These are phyloP conservation scores for Pulveroboletus sp. DNA, from an alignment of 768 basidiomycete genomes.

Conservation along the genomic window DNA sequence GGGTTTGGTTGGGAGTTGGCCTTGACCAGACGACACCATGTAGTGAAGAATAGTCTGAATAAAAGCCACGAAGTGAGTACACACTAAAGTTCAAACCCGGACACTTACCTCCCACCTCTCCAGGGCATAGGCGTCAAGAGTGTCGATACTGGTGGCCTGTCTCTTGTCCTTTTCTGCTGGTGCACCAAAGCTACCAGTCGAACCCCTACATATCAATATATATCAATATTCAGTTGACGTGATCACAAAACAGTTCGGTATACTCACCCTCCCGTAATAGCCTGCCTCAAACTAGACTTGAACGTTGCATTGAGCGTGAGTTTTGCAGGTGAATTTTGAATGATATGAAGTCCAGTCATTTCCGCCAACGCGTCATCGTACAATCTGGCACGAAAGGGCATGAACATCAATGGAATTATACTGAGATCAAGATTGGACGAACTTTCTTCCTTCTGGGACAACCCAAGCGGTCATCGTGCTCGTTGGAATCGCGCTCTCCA, in stretches of 20 bases:
- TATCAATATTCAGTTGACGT: conserved; percentile 3
- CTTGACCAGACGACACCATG: conserved; percentile 92
- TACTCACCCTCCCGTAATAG: conserved; percentile 83
- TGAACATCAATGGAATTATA: not conserved
- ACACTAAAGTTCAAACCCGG: not conserved
- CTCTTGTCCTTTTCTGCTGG: conserved; percentile 66
- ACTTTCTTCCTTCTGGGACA: conserved; percentile 70
- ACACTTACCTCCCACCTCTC: conserved; percentile 84
- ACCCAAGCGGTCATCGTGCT: conserved; percentile 78
- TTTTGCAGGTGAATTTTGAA: conserved; percentile 58
- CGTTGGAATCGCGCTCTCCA: conserved; percentile 69
- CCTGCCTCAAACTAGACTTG: conserved; percentile 76
- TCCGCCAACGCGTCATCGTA: conserved; percentile 69
- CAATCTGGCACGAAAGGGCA: conserved; percentile 48
- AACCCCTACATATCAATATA: conserved; percentile 47
- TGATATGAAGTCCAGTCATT: conserved; percentile 66
- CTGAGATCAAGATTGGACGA: conserved; percentile 19
- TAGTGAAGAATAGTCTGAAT: conserved; percentile 90
- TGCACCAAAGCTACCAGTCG: conserved; percentile 81
- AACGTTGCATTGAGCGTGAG: conserved; percentile 71
- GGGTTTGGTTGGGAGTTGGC: conserved; percentile 71
- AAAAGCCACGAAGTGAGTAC: not conserved
- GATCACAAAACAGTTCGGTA: conserved; percentile 1
- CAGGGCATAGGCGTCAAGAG: conserved; percentile 77
- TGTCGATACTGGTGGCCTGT: conserved; percentile 50